Evolutionary conservation across 345 rosid species (phyloP).

Genomic region (Salix caprea): DNA sequence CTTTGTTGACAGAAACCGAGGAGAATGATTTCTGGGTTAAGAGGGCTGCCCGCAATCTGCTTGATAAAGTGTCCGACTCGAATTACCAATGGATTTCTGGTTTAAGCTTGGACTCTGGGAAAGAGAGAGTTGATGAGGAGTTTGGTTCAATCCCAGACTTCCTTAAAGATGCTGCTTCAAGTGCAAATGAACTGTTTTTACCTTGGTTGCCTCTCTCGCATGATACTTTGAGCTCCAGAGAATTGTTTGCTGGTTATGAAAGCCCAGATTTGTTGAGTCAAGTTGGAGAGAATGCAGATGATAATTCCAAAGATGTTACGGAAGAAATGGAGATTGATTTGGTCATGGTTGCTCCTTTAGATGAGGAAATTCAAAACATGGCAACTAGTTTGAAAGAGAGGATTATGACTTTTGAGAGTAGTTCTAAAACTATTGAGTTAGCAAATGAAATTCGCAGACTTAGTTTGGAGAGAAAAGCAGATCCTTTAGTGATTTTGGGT

Average conservation of each 20-base stretch:
- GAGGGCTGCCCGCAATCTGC: constrained; percentile 63
- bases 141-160: constrained; percentile 56
- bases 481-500: constrained; percentile 41
- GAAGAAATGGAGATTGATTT: constrained; percentile 30
- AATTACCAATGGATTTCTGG: constrained; percentile 35
- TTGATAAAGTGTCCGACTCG: constrained; percentile 47
- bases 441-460: constrained; percentile 46
- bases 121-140: constrained; percentile 28
- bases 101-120: constrained; percentile 39
- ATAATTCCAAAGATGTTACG: constrained; percentile 19
- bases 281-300: constrained; percentile 32
- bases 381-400: constrained; percentile 36
- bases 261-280: constrained; percentile 22
- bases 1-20: constrained; percentile 30
- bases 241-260: constrained; percentile 25
- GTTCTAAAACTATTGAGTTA: constrained; percentile 36
- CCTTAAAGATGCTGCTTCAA: constrained; percentile 33
- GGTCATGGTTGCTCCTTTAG: constrained; percentile 22
- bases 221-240: constrained; percentile 30
- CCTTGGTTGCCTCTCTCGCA: constrained; percentile 63
- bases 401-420: constrained; percentile 42
- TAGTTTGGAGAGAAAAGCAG: constrained; percentile 39
- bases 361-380: constrained; percentile 34
- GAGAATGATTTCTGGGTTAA: constrained; percentile 58
- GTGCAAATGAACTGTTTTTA: constrained; percentile 27